Percentiles rank a stretch among this genome's conserved stretches.
phyloP scores from a whole-genome alignment of 352 stramenopile genomes.

The Globisporangium rhizosaccharum region DNA sequence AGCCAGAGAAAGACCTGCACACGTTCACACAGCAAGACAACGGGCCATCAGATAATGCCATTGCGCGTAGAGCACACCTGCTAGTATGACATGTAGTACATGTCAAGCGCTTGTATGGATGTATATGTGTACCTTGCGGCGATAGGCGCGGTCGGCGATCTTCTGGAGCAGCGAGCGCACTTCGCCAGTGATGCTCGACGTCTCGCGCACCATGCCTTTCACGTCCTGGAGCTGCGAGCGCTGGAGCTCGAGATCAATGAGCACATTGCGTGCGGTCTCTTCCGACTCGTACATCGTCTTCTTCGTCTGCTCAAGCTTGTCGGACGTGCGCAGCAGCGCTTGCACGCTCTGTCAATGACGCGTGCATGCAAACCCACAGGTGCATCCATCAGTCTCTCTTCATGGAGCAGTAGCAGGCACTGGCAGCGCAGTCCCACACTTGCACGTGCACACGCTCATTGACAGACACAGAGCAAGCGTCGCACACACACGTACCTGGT shows the following conservation, averaged over 20 bases:
- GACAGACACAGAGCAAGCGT: no score
- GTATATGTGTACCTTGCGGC: conserved; percentile 38
- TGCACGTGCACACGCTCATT: neutral
- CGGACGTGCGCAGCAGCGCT: conserved; percentile 56
- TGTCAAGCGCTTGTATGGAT: neutral
- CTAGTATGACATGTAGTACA: neutral
- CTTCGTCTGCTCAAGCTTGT: conserved; percentile 70
- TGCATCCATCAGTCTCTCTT: neutral
- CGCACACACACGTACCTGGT: conserved; percentile 31
- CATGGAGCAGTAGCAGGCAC: no score
- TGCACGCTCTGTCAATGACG: conserved; percentile 41
- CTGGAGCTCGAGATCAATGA: conserved; percentile 78
- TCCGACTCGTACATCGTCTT: conserved; percentile 61
- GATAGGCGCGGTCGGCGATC: conserved; percentile 65
- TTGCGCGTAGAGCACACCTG: neutral
- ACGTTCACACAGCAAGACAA: neutral
- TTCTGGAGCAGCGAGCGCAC: conserved; percentile 60
- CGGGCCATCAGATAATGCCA: neutral
- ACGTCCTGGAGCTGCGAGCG: conserved; percentile 75
- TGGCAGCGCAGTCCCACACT: neutral
- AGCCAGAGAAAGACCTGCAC: conserved; percentile 46
- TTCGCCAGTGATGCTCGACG: conserved; percentile 55
- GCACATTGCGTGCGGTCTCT: conserved; percentile 57
- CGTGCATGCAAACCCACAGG: neutral
- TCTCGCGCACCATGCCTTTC: conserved; percentile 77